These are phyloP conservation scores for Porogramme epimiltina DNA, from an alignment of 1,284 basidiomycete species.

Conservation along the genomic window DNA sequence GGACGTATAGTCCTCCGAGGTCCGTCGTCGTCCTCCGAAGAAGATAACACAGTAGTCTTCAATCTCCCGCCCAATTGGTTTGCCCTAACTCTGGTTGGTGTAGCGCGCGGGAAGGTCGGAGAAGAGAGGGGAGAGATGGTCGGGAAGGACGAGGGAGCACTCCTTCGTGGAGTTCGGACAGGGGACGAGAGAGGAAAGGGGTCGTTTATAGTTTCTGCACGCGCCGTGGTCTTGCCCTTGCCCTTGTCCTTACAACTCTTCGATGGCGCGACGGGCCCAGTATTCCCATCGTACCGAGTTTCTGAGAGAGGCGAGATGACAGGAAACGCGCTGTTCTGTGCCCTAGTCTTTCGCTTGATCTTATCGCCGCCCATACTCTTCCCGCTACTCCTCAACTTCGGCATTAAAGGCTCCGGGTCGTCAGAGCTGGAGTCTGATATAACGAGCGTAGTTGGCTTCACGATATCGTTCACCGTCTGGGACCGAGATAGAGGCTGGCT, in stretches of 20 bases:
- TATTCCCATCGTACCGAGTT: background rate
- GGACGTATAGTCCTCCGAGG: constrained; percentile 32
- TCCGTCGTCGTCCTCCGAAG: constrained; percentile 15
- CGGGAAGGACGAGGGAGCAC: constrained; percentile 6
- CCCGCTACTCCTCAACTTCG: background rate
- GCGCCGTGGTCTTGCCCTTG: constrained; percentile 5
- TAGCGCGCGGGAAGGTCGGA: constrained; percentile 1
- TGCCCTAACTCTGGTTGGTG: background rate
- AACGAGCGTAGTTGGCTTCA: background rate
- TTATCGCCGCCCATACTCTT: background rate
- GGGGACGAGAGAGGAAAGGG: constrained; percentile 15
- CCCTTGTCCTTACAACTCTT: background rate
- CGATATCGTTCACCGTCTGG: background rate
- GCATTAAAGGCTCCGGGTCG: background rate
- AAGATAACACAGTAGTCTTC: constrained; percentile 14
- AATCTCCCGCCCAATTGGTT: background rate
- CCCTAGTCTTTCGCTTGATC: background rate
- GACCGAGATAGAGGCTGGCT: constrained; percentile 10
- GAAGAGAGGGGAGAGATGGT: constrained; percentile 20
- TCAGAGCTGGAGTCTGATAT: constrained; percentile 3
- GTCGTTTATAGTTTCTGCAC: constrained; percentile 1
- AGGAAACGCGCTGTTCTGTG: constrained; percentile 7
- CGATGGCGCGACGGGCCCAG: background rate
- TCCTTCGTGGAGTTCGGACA: background rate
- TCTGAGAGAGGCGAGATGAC: background rate